Percentiles rank a stretch among this genome's conserved stretches.
Conservation (phyloP, 139 green algal species). For the Micromonas commoda region DNA sequence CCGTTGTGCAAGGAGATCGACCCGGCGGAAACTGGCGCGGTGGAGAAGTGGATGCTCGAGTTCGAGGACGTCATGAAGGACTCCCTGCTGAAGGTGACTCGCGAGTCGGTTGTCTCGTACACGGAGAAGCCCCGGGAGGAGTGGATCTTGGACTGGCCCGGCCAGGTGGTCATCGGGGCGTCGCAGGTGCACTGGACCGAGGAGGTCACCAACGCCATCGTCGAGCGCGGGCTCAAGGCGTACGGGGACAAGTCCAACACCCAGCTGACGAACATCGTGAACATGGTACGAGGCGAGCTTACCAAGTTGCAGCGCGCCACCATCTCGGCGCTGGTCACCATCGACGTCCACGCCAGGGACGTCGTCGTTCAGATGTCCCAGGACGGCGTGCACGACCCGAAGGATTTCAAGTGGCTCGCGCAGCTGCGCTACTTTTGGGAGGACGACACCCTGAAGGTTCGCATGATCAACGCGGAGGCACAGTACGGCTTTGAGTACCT, state of each 20-base stretch:
- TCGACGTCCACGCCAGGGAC: slow-evolving; percentile 73
- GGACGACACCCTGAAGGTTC: slow-evolving; percentile 63
- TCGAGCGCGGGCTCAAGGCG: slow-evolving; percentile 48
- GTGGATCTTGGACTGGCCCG: slow-evolving; percentile 77
- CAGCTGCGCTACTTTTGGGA: slow-evolving; percentile 82
- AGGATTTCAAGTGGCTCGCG: slow-evolving; percentile 68
- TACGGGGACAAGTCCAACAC: slow-evolving; percentile 67
- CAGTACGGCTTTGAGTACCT: slow-evolving; percentile 75
- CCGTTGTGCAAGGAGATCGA: slow-evolving; percentile 55
- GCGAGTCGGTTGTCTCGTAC: slow-evolving; percentile 58
- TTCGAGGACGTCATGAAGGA: slow-evolving; percentile 80
- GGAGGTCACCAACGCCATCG: slow-evolving; percentile 73
- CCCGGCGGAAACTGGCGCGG: slow-evolving; percentile 62
- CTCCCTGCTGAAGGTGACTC: slow-evolving; percentile 66
- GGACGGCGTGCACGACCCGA: slow-evolving; percentile 49
- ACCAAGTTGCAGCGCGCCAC: slow-evolving; percentile 76
- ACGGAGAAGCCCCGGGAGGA: slow-evolving; percentile 74
- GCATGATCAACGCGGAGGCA: slow-evolving; percentile 64
- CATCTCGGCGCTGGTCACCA: slow-evolving; percentile 32
- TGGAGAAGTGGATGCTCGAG: slow-evolving; percentile 84
- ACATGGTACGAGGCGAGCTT: slow-evolving; percentile 64
- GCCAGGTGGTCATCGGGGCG: slow-evolving; percentile 77
- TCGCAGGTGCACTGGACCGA: slow-evolving; percentile 72
- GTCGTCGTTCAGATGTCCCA: slow-evolving; percentile 72
- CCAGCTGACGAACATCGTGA: slow-evolving; percentile 79